Base-by-base conservation (phyloP, 352 stramenopile genomes). In the Thraustotheca clavata region DNA sequence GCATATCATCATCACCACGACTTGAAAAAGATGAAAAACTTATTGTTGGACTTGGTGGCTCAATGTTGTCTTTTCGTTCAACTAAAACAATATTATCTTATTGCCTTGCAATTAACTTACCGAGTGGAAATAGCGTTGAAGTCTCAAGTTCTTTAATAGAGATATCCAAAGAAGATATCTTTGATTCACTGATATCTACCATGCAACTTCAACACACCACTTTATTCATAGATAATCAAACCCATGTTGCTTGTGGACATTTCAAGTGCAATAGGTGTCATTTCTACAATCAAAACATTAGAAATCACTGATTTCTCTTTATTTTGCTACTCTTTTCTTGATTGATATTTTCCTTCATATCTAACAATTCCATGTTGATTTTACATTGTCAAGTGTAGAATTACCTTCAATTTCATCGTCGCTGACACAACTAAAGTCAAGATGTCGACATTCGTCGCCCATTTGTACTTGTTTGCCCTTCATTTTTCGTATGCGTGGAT, bases 391-490 rank as follows among this genome's bases (percentile, higher is more conserved):
- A 47, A 27, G 39, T 4, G 39, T n/a, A 47, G 39, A 47, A 24
- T 24, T 47, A 47, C 39, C 39, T 47, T n/a, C 39, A 47, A n/a
- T 4, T 5, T 61, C 52, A 26, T 61, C 52, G 35, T 61, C 52
- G 52, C 39, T 47, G 22, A 47, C 4, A 4, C 27, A n/a, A n/a
- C 49, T 39, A 48, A 41, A 61, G 16, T 35, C 6, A 18, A 61
- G 52, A 20, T 3, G 18, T 11, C 52, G 52, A 39, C 52, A 20
- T 39, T 61, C 52, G 9, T 61, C 52, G 14, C 52, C 52, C 29
- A 61, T 9, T 49, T 1, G 29, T 29, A 41, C 18, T 55, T 29
- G 52, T 26, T 39, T 61, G 31, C 35, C 22, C 18, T 35, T 43
- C 36, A 49, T 61, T 24, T 61, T 61, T 20, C 22, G 24, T 12